These are phyloP conservation scores for Aeminium ludgeri DNA, from an alignment of 495 filamentous ascomycete genomes.

Conservation along the genomic window DNA sequence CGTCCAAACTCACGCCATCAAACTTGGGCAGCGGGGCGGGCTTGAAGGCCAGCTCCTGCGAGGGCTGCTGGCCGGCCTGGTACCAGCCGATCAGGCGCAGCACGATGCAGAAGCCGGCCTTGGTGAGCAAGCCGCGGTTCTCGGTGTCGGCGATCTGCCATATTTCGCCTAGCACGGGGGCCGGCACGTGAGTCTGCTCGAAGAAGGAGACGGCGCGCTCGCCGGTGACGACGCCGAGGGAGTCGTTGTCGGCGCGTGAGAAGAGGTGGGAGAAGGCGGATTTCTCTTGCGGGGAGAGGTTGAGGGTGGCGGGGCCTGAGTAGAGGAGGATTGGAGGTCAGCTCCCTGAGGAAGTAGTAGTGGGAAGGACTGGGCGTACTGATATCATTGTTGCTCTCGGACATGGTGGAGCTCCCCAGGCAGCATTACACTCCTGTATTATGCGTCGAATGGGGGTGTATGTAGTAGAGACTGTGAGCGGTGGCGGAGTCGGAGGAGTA, in stretches of 20 bases:
- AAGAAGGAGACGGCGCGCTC: constrained; percentile 96
- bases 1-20: constrained; percentile 48
- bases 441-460: no score
- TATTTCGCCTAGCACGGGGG: constrained; percentile 84
- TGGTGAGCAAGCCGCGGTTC: constrained; percentile 84
- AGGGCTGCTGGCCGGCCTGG: constrained; percentile 59
- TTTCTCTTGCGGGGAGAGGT: constrained; percentile 83
- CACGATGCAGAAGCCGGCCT: constrained; percentile 77
- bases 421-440: no score
- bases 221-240: constrained; percentile 83
- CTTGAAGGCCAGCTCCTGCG: constrained; percentile 52
- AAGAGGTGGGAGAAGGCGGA: constrained; percentile 85
- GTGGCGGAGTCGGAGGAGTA: no score
- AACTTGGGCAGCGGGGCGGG: constrained; percentile 76
- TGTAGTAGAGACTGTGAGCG: no score
- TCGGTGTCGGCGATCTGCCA: constrained; percentile 98
- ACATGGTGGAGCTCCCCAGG: neutral
- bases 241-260: constrained; percentile 71
- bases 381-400: neutral
- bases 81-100: constrained; percentile 89
- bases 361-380: neutral
- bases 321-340: neutral
- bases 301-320: constrained; percentile 53
- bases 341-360: neutral
- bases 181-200: constrained; percentile 78